Evolutionary conservation across 192 early-diverging fungal genomes (phyloP).

Genomic region (Powellomyces hirtus): DNA sequence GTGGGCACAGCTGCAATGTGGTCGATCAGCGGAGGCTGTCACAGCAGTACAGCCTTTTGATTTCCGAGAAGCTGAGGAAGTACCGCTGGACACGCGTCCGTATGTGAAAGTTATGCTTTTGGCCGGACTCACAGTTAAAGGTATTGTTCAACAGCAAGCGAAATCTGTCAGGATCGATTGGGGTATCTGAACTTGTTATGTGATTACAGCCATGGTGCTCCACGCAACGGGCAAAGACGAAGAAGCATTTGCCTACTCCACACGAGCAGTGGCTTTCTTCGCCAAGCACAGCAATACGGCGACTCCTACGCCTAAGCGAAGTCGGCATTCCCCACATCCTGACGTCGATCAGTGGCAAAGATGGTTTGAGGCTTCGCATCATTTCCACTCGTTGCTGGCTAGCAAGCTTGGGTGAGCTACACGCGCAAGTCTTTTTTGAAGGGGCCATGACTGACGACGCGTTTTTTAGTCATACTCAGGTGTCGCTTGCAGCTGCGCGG

Average conservation of each 20-base stretch:
- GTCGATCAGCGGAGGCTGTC: slow-evolving; percentile 8
- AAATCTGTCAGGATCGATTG: background rate
- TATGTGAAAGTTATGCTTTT: slow-evolving; percentile 22
- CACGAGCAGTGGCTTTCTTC: slow-evolving; percentile 16
- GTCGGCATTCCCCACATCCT: background rate
- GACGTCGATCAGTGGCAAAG: slow-evolving; percentile 25
- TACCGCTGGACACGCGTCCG: background rate
- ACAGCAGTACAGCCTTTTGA: background rate
- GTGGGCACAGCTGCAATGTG: slow-evolving; percentile 19
- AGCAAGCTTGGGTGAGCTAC: slow-evolving; percentile 3
- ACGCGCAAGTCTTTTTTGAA: background rate
- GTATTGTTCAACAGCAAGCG: background rate
- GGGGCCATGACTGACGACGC: background rate
- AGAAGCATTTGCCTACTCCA: background rate
- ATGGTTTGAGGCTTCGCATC: slow-evolving; percentile 22
- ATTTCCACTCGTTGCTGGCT: slow-evolving; percentile 5
- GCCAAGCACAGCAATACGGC: background rate
- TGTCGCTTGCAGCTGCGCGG: background rate
- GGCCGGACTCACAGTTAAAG: slow-evolving; percentile 20
- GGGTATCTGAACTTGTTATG: background rate
- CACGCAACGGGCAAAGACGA: slow-evolving; percentile 3
- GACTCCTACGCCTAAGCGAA: background rate
- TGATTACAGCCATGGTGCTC: slow-evolving; percentile 4
- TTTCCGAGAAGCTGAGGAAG: slow-evolving; percentile 5
- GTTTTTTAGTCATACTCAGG: background rate